Conservation (phyloP, 257 asterid genomes). For the Handroanthus guayacan region DNA sequence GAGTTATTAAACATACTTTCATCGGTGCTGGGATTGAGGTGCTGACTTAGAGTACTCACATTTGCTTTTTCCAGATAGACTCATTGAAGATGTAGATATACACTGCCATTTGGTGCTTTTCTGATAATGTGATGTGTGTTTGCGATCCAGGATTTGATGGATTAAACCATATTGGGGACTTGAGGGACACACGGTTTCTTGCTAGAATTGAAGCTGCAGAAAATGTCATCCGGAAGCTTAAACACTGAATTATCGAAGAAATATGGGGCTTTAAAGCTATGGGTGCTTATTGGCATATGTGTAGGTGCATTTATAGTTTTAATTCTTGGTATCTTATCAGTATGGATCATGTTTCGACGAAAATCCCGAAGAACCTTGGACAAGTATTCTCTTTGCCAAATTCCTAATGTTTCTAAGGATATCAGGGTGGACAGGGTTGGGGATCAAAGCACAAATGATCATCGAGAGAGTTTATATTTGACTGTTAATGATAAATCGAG, state of each 20-base stretch:
- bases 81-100: slow-evolving; percentile 6
- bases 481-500: slow-evolving; percentile 66
- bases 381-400: slow-evolving; percentile 60
- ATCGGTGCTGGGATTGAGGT: slow-evolving; percentile 12
- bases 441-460: slow-evolving; percentile 51
- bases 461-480: slow-evolving; percentile 56
- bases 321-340: slow-evolving; percentile 72
- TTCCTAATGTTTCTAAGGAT: slow-evolving; percentile 83
- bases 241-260: slow-evolving; percentile 65
- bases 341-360: slow-evolving; percentile 74
- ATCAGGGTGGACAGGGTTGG: slow-evolving; percentile 76
- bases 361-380: slow-evolving; percentile 65
- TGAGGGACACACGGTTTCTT: slow-evolving; percentile 21
- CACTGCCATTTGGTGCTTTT: slow-evolving; percentile 32
- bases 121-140: slow-evolving; percentile 36
- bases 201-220: slow-evolving; percentile 31
- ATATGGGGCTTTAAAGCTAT: slow-evolving; percentile 75
- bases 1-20: neutral
- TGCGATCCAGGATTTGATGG: slow-evolving; percentile 62
- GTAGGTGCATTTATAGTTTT: slow-evolving; percentile 78
- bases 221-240: slow-evolving; percentile 69
- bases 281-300: slow-evolving; percentile 84
- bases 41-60: slow-evolving; percentile 9
- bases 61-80: neutral
- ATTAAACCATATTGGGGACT: slow-evolving; percentile 33